Evolutionary conservation across 176 grass and related monocot species (phyloP).

Genomic region (Microstegium vimineum): DNA sequence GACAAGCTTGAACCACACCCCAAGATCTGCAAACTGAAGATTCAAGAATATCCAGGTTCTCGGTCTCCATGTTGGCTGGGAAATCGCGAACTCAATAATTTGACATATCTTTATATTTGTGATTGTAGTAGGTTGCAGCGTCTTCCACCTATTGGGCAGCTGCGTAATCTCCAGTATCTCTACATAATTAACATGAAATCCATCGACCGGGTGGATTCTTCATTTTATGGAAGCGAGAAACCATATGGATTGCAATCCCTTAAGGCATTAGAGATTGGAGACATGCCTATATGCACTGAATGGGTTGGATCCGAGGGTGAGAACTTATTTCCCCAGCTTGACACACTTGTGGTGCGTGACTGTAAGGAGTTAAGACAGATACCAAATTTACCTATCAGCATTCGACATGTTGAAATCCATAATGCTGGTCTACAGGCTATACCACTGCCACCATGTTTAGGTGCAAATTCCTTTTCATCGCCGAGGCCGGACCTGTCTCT

Average conservation of each 20-base stretch:
- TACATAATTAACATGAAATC: constrained; percentile 24
- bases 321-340: constrained; percentile 36
- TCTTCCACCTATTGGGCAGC: constrained; percentile 44
- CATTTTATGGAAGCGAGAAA: constrained; percentile 20
- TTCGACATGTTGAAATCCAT: constrained; percentile 27
- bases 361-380: constrained; percentile 29
- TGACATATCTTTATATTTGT: constrained; percentile 29
- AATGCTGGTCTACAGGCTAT: constrained; percentile 9
- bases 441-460: constrained; percentile 23
- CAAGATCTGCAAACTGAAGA: constrained; percentile 12
- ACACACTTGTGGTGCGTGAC: constrained; percentile 11
- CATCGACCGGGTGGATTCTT: constrained; percentile 8
- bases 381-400: constrained; percentile 15
- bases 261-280: constrained; percentile 30
- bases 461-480: constrained; percentile 8
- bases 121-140: constrained; percentile 12
- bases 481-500: neutral
- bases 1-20: constrained; percentile 29
- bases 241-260: constrained; percentile 26
- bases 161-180: constrained; percentile 43
- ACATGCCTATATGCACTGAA: constrained; percentile 21
- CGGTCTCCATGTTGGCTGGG: constrained; percentile 37
- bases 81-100: neutral
- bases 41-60: constrained; percentile 47
- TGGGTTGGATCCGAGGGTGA: constrained; percentile 31